phyloP scores from a whole-genome alignment of 345 rosid species.

The Lumnitzera racemosa region DNA sequence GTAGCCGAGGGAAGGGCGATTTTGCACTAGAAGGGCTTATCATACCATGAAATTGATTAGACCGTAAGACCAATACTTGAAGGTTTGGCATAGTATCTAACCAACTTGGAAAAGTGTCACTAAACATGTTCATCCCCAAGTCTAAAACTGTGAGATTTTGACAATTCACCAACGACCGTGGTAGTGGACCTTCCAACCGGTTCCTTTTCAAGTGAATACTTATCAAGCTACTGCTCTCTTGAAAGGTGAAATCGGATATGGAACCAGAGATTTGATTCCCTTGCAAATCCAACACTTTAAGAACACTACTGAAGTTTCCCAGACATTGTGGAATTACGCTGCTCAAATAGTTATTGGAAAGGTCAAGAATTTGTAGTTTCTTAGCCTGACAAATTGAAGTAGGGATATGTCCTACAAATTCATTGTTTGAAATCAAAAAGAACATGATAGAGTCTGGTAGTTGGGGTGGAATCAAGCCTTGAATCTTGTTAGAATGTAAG shows the following conservation, averaged over 20 bases:
- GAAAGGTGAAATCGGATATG: no score
- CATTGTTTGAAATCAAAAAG: conserved; percentile 3
- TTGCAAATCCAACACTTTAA: no score
- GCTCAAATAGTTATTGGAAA: conserved; percentile 13
- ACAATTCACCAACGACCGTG: conserved; percentile 16
- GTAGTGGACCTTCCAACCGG: conserved; percentile 17
- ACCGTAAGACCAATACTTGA: conserved; percentile 7
- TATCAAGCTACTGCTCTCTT: no score
- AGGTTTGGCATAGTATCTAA: conserved; percentile 11
- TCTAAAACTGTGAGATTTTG: conserved; percentile 3
- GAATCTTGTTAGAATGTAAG: conserved; percentile 10
- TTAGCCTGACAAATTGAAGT: conserved; percentile 2
- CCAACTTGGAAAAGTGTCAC: conserved; percentile 17
- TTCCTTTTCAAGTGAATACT: conserved; percentile 9
- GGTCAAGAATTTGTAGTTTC: neutral
- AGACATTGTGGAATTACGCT: conserved; percentile 10
- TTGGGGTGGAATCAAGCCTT: conserved; percentile 3
- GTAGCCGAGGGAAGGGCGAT: conserved; percentile 4
- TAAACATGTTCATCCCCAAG: conserved; percentile 14
- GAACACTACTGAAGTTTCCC: no score
- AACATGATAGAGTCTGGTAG: neutral
- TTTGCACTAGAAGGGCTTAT: neutral
- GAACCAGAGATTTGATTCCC: no score
- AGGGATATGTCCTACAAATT: conserved; percentile 9
- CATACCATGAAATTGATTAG: neutral